Conservation (phyloP, 176 grass and related monocot genomes). For the Triticum timopheevii region DNA sequence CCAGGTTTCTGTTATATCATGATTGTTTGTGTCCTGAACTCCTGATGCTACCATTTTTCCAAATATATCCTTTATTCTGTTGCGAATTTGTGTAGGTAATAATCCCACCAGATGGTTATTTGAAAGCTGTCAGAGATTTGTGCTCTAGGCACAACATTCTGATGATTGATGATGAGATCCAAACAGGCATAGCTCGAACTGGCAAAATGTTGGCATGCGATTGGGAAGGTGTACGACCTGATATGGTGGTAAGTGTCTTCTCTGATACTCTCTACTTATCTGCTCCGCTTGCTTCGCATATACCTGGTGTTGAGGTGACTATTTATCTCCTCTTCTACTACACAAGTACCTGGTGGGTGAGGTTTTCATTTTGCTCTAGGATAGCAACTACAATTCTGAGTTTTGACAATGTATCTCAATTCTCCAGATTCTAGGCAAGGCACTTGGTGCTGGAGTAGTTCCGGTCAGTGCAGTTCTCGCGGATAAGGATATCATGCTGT, state of each 20-base stretch:
- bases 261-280: constrained; percentile 1
- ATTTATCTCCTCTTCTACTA: not conserved
- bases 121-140: constrained; percentile 84
- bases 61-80: not conserved
- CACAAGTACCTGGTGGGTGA: not conserved
- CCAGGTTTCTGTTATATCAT: constrained; percentile 2
- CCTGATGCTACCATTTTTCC: not conserved
- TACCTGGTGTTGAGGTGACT: not conserved
- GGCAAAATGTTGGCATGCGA: constrained; percentile 87
- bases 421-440: constrained; percentile 90
- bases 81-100: constrained; percentile 54
- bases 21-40: not conserved
- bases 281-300: not conserved
- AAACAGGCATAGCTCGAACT: constrained; percentile 98
- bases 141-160: constrained; percentile 87
- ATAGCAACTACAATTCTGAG: not conserved
- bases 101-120: constrained; percentile 88
- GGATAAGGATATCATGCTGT: constrained; percentile 94
- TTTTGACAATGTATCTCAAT: constrained; percentile 5
- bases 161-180: constrained; percentile 99
- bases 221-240: constrained; percentile 87
- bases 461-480: constrained; percentile 97
- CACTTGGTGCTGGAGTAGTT: constrained; percentile 92
- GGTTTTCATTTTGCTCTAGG: not conserved
- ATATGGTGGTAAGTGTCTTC: constrained; percentile 74